A percentile compares a stretch with the other conserved stretches of the same genome.
phyloP scores from a whole-genome alignment of 345 rosid species.

The Noccaea bulbosa region DNA sequence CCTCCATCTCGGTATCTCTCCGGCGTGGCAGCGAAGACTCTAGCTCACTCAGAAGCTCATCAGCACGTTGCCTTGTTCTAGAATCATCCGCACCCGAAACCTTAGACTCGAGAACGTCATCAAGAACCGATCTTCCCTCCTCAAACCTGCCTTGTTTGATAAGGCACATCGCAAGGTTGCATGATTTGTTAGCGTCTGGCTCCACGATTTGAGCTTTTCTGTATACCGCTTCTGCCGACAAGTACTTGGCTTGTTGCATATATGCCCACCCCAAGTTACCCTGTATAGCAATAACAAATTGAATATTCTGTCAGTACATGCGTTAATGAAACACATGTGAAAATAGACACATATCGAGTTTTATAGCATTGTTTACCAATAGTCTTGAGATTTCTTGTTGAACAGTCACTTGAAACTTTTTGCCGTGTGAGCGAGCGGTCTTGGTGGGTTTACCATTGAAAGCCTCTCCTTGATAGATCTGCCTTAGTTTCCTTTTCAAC shows the following conservation, averaged over 20 bases:
- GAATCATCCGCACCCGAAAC: slow-evolving; percentile 63
- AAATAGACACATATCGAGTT: background rate
- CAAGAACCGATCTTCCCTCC: slow-evolving; percentile 58
- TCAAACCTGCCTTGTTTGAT: slow-evolving; percentile 65
- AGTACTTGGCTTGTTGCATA: slow-evolving; percentile 83
- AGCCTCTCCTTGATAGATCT: slow-evolving; percentile 82
- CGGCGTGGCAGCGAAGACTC: slow-evolving; percentile 38
- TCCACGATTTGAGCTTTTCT: slow-evolving; percentile 86
- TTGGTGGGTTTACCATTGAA: slow-evolving; percentile 89
- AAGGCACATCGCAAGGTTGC: slow-evolving; percentile 74
- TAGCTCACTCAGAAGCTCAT: slow-evolving; percentile 57
- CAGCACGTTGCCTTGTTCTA: slow-evolving; percentile 58
- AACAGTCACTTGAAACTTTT: slow-evolving; percentile 90
- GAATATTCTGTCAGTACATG: background rate
- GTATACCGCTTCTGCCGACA: slow-evolving; percentile 85
- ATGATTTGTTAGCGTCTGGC: slow-evolving; percentile 86
- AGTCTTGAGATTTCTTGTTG: slow-evolving; percentile 85
- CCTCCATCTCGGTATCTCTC: slow-evolving; percentile 39
- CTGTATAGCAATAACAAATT: slow-evolving; percentile 39
- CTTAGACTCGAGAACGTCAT: slow-evolving; percentile 48
- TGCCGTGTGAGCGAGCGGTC: slow-evolving; percentile 96
- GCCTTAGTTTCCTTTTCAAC: slow-evolving; percentile 77
- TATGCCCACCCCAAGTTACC: slow-evolving; percentile 99
- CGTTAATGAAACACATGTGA: background rate
- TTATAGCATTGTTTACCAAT: slow-evolving; percentile 50